phyloP scores from a whole-genome alignment of 2,329 filamentous ascomycete species.

The Neophaeococcomyces mojaviensis region DNA sequence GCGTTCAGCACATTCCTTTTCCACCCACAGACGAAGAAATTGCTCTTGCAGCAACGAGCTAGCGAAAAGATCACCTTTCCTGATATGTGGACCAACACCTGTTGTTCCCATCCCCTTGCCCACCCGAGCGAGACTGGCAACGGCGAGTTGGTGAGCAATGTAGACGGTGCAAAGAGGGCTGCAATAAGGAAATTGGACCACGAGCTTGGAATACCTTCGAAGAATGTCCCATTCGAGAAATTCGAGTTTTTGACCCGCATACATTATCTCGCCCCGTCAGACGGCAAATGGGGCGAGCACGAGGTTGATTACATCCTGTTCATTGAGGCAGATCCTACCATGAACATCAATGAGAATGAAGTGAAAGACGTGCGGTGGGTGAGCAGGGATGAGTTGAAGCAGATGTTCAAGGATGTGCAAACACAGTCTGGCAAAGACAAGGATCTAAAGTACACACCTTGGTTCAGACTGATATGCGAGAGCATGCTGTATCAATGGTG shows the following conservation, averaged over 20 bases:
- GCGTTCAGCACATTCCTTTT: conserved; percentile 98
- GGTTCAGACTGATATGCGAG: conserved; percentile 99
- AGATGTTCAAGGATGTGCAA: conserved; percentile 71
- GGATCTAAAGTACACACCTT: conserved; percentile 82
- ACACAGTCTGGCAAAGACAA: conserved; percentile 66
- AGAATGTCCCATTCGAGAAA: conserved; percentile 82
- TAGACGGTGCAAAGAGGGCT: conserved; percentile 81
- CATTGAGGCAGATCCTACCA: conserved; percentile 86
- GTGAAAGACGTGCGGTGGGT: conserved; percentile 80
- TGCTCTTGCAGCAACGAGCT: conserved; percentile 91
- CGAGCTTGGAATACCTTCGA: conserved; percentile 82
- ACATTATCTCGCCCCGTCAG: conserved; percentile 84
- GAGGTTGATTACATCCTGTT: conserved; percentile 99
- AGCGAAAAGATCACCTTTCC: conserved; percentile 98
- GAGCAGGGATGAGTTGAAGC: conserved; percentile 69
- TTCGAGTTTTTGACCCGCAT: conserved; percentile 94
- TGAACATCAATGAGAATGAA: conserved; percentile 81
- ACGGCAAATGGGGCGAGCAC: conserved; percentile 98
- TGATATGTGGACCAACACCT: conserved; percentile 99
- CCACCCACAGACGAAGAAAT: conserved; percentile 73
- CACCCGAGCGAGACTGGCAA: conserved; percentile 86
- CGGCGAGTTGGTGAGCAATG: conserved; percentile 63
- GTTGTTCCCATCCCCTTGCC: conserved; percentile 92
- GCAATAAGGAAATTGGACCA: conserved; percentile 91
- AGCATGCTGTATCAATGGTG: conserved; percentile 98